Base-by-base conservation (phyloP, 257 asterid species). In the Nicotiana tomentosiformis region DNA sequence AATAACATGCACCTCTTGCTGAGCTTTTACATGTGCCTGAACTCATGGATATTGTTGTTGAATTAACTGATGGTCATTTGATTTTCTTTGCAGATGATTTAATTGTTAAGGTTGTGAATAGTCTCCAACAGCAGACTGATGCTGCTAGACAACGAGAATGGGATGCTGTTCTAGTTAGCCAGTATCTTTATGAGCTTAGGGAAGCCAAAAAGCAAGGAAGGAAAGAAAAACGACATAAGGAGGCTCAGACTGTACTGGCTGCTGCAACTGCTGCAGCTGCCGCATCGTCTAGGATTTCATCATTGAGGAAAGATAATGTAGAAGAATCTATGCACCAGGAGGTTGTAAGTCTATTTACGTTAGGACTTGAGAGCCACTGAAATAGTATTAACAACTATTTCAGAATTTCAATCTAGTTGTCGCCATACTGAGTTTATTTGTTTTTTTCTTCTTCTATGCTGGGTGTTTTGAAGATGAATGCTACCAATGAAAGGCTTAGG, bases 261-360 rank as follows among this genome's bases (percentile, higher is more conserved):
- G 99, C 99, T 84, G 99, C 99, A 67, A 91, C 99, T 84, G 99
- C 99, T 70, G 99, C 98, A 33, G 99, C 97, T 77, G 99, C 98
- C 32, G 93, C 98, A 80, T 96, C 99, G 56, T 93, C 99, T 82
- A 87, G 99, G 90, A 83, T 77, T 80, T 91, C 97, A 57, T 91
- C 99, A 64, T 74, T 89, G 84, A 91, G 99, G 91, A 96, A 93
- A 89, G 99, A 96, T 70, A 26, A 88, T 78, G 82, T 89, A 35
- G 98, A 93, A 83, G 98, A 93, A 81, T 84, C 95, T 87, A 83
- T 87, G 29, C 89, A 86, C 53, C 90, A 77, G 77, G 94, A 94
- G 97, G 98, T 96, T 78, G 60, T 39, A 30, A 78, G 66, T 55
- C 79, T 81, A 82, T 43, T 67, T 49, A 18, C 81, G 37, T 46